Evolutionary conservation across 176 grass and related monocot genomes (phyloP), one percentile per base, ranked within the genome.

Genomic region (Triticum dicoccoides): DNA sequence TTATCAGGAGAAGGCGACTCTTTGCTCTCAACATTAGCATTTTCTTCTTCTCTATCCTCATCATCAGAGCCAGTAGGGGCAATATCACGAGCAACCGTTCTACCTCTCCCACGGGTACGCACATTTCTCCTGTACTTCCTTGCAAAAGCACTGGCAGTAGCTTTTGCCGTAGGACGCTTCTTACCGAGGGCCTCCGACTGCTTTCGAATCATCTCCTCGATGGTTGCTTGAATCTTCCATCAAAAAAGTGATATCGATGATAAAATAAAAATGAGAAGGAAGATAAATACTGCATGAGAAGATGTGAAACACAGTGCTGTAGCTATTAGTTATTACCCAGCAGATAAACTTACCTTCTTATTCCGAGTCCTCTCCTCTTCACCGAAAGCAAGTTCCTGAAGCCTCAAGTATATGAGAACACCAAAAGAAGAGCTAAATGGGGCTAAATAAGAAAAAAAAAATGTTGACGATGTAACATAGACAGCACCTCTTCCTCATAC

Each of bases 401-500:
- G 51, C 38, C 17, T 79, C n/a, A 73, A 89, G 27, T 67, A 70
- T 77, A 86, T 77, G 52, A 77, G 81, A 87, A 83, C 20, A 74
- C 38, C 23, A 23, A 30, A 11, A 73, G 15, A 69, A 83, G 18
- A 85, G 45, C 39, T 83, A 66, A 61, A 73, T 79, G 23, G 88
- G 56, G 18, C 32, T 42, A 86, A 70, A 14, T 12, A 83, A 76
- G 79, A 87, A 37, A 62, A 33, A 87, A 88, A 47, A 87, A 86
- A 47, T 74, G 20, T 18, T 15, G 44, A 62, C 27, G 44, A 49
- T 49, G 20, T 24, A 85, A 78, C 33, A 75, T 69, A 78, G 74
- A 34, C 25, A 72, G 87, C 91, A 94, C 94, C 94, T 97, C 92
- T 92, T 94, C 91, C 84, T 97, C 94, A 3, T 94, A 97, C 77